Base-by-base conservation (phyloP, 2,329 filamentous ascomycete species). In the Grosmannia clavigera region DNA sequence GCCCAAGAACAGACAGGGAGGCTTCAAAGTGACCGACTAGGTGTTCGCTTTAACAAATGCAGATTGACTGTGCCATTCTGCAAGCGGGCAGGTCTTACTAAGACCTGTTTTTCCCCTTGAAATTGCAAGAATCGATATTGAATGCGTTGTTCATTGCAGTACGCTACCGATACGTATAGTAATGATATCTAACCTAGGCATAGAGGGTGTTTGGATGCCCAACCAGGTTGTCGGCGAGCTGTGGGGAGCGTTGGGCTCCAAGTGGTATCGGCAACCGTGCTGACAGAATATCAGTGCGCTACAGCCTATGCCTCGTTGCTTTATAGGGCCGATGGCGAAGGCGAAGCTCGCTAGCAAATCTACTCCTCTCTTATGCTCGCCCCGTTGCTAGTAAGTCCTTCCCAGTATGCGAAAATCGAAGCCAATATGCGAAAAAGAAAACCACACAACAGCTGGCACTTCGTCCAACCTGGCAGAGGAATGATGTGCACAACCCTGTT, bases 161-260 rank as follows among this genome's bases (percentile, higher is more conserved):
- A n/a, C 29, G 27, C 27, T 52, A 9, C 7, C 19, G n/a, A 33
- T 14, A 25, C 31, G 25, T 46, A 57, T 16, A 29, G n/a, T n/a
- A n/a, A n/a, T 35, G n/a, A 10, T 33, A 35, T 54, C 31, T 29
- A 35, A 31, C 52, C 31, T 31, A 31, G 53, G 5, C 12, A 25
- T 27, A 55, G n/a, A 33, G 33, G 33, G 29, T n/a, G 53, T 14
- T 40, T 46, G 40, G 55, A 5, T 48, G 40, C 55, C 55, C 55
- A 57, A 57, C 54, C 54, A 40, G 50, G 7, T 3, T 27, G 50
- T 52, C 50, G 22, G 50, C 50, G 33, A 55, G 16, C 38, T 31
- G 52, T 54, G 52, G 31, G 53, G 19, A 33, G 40, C 55, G 40
- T 57, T 57, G 55, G 55, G 53, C 53, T 40, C 53, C 53, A 55